Base-by-base conservation (phyloP, 225 moss, liverwort and hornwort species). In the Pseudisothecium myosuroides region DNA sequence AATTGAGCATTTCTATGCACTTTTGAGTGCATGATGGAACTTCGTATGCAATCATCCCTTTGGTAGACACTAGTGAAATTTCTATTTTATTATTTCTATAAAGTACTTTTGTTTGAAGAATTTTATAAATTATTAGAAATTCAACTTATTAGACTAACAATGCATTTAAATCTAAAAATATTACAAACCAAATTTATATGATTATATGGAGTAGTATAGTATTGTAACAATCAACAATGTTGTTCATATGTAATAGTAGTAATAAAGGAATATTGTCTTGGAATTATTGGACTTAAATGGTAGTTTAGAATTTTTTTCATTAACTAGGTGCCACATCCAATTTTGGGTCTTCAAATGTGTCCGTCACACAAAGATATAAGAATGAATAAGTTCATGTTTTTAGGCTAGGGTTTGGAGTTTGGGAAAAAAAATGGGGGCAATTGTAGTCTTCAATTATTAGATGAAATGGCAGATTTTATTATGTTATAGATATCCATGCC, bases 401-500 rank as follows among this genome's bases (percentile, higher is more conserved):
- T 31, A 74, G 49, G 31, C 4, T 49, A 49, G 11, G 12, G 6
- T 75, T 31, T 11, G 6, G 4, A 4, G 0, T 74, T 47, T 29
- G 17, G 16, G 2, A 2, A 4, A 27, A 41, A 36, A 8, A 39
- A 8, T 12, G 12, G 2, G 15, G 5, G 14, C 5, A 13, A 9
- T 26, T 9, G 5, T 41, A 41, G 43, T 71, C 2, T 43, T 11
- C 9, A 71, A 71, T 71, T 27, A 16, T 43, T 43, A 14, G 3
- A 27, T 27, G 15, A 71, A 14, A 27, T 26, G 16, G 17, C 17
- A 31, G 2, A 74, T 18, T 47, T 2, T 47, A 18, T 74, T 31
- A 31, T 27, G 0, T 31, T 74, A 11, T 31, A 4, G 18, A 47
- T 31, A 47, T 31, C 2, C 2, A 11, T 31, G 11, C 0, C 0